Percentiles rank a stretch among this genome's conserved stretches.
Conservation (phyloP, 2,329 filamentous ascomycete genomes). For the Alternaria solani region DNA sequence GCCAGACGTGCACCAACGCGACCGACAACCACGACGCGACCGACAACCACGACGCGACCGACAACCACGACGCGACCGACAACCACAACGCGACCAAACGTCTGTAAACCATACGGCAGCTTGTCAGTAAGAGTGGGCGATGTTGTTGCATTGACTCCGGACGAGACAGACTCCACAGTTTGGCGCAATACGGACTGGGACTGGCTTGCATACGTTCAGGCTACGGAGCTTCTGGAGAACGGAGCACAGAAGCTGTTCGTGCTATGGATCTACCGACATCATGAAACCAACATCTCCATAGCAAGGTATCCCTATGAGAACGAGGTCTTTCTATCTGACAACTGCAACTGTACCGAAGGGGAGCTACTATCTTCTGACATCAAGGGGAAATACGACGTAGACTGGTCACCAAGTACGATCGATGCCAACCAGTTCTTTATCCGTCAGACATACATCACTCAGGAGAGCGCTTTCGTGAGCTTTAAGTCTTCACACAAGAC, state of each 20-base stretch:
- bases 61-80: background rate
- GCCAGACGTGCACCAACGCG: constrained; percentile 7
- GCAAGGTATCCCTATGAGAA: constrained; percentile 74
- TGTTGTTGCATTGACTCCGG: constrained; percentile 58
- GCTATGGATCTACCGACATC: constrained; percentile 76
- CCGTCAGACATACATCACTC: constrained; percentile 71
- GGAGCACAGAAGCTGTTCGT: constrained; percentile 64
- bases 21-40: background rate
- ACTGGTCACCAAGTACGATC: constrained; percentile 63
- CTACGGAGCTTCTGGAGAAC: constrained; percentile 35
- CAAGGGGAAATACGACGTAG: constrained; percentile 64
- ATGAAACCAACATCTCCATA: constrained; percentile 73
- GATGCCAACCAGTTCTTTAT: constrained; percentile 65
- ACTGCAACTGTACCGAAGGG: constrained; percentile 72
- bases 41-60: background rate
- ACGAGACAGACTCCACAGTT: constrained; percentile 55
- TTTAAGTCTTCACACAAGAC: constrained; percentile 63
- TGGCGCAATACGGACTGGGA: constrained; percentile 66
- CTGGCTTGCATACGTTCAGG: constrained; percentile 77
- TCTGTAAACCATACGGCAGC: constrained; percentile 12
- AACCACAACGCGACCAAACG: background rate
- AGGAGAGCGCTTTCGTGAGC: constrained; percentile 68
- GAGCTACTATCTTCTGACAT: constrained; percentile 65
- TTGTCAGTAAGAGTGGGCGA: constrained; percentile 55
- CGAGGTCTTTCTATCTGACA: constrained; percentile 78